Conservation (phyloP, 257 asterid genomes). For the Penstemon eatonii region DNA sequence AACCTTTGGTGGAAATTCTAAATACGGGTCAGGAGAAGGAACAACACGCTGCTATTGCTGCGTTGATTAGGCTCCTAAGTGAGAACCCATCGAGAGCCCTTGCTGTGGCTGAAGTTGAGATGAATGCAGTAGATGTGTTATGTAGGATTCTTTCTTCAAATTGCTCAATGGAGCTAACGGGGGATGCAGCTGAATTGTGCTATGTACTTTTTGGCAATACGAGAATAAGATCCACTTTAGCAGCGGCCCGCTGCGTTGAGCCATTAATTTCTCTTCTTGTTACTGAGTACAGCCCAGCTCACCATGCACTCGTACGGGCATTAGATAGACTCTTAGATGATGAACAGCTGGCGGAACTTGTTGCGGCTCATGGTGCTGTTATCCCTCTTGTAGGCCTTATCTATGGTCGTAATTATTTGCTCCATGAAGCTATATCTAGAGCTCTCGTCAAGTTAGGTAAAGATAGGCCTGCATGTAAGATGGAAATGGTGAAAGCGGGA, state of each 20-base stretch:
- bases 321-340: slow-evolving; percentile 88
- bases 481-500: slow-evolving; percentile 98
- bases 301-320: slow-evolving; percentile 82
- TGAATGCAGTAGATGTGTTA: slow-evolving; percentile 91
- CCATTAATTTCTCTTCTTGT: slow-evolving; percentile 92
- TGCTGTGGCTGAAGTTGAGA: slow-evolving; percentile 93
- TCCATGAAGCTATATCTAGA: slow-evolving; percentile 89
- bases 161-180: slow-evolving; percentile 88
- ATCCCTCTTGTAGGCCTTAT: slow-evolving; percentile 93
- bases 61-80: slow-evolving; percentile 77
- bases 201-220: slow-evolving; percentile 87
- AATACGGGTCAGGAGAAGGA: slow-evolving; percentile 94
- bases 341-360: slow-evolving; percentile 92
- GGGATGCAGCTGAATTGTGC: slow-evolving; percentile 93
- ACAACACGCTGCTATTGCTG: slow-evolving; percentile 99
- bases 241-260: slow-evolving; percentile 95
- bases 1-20: slow-evolving; percentile 91
- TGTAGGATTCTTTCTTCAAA: slow-evolving; percentile 86
- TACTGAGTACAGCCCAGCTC: slow-evolving; percentile 77
- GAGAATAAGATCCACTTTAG: slow-evolving; percentile 85
- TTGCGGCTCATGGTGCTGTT: slow-evolving; percentile 97
- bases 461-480: slow-evolving; percentile 93
- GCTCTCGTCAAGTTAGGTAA: slow-evolving; percentile 95
- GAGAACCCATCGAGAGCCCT: slow-evolving; percentile 94
- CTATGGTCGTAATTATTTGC: slow-evolving; percentile 67